Evolutionary conservation across 1,284 basidiomycete genomes (phyloP).

Genomic region (Cryptococcus depauperatus): DNA sequence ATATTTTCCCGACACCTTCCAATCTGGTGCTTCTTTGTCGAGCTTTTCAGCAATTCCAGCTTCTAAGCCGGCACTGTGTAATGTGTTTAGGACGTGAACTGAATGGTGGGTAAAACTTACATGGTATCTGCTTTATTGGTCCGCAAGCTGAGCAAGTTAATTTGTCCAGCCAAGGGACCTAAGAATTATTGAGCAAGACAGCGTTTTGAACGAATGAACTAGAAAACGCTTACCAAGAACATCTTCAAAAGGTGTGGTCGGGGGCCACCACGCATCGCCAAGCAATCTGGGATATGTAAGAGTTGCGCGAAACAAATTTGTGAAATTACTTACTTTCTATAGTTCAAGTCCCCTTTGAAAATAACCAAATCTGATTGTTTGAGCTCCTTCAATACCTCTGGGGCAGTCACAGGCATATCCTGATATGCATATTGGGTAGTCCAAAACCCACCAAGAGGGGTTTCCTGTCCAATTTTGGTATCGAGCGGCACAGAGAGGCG

Average conservation of each 20-base stretch:
- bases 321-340: slow-evolving; percentile 59
- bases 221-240: slow-evolving; percentile 59
- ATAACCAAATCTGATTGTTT: slow-evolving; percentile 68
- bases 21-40: slow-evolving; percentile 31
- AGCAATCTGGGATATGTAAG: slow-evolving; percentile 56
- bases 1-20: slow-evolving; percentile 43
- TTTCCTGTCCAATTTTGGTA: slow-evolving; percentile 55
- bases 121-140: slow-evolving; percentile 96
- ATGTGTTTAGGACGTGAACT: not conserved
- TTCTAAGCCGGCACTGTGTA: slow-evolving; percentile 32
- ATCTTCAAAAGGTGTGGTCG: slow-evolving; percentile 65
- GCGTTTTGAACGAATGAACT: not conserved
- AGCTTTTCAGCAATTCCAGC: slow-evolving; percentile 35
- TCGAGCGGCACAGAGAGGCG: slow-evolving; percentile 61
- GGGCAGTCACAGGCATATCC: slow-evolving; percentile 60
- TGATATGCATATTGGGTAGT: slow-evolving; percentile 74
- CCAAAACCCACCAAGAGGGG: slow-evolving; percentile 61
- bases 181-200: slow-evolving; percentile 5
- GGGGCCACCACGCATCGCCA: slow-evolving; percentile 81
- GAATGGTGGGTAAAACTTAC: slow-evolving; percentile 16
- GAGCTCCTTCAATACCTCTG: slow-evolving; percentile 55
- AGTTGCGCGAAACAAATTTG: not conserved
- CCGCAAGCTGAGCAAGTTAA: slow-evolving; percentile 74
- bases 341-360: slow-evolving; percentile 94
- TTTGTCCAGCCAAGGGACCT: slow-evolving; percentile 71